phyloP scores from a whole-genome alignment of 495 filamentous ascomycete species.

The Parathielavia hyrcaniae region DNA sequence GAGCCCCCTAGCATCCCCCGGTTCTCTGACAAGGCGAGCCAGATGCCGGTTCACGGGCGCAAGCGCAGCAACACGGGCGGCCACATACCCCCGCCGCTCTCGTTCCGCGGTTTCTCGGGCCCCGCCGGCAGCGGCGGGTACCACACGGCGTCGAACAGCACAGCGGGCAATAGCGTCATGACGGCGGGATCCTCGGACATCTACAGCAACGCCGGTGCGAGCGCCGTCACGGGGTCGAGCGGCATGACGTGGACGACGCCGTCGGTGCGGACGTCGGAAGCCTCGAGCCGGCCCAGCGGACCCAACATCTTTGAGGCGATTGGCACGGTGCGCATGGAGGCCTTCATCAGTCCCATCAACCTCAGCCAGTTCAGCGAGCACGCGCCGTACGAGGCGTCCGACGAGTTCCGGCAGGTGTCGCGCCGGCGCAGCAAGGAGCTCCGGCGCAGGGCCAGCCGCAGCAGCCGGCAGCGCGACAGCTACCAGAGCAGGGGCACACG shows the following conservation, averaged over 20 bases:
- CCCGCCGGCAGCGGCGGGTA: conserved; percentile 42
- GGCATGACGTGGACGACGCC: conserved; percentile 40
- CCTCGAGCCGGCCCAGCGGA: conserved; percentile 47
- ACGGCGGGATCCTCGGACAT: conserved; percentile 56
- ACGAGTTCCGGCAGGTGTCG: conserved; percentile 39
- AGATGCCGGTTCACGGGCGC: conserved; percentile 53
- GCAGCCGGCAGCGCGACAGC: conserved; percentile 46
- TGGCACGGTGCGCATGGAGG: conserved; percentile 94
- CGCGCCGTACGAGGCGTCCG: conserved; percentile 38
- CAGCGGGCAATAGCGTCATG: conserved; percentile 46
- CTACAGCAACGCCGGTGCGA: conserved; percentile 37
- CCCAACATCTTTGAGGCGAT: conserved; percentile 69
- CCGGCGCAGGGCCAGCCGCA: conserved; percentile 45
- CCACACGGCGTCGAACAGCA: conserved; percentile 44
- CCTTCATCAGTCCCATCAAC: conserved; percentile 65
- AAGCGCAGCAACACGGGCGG: conserved; percentile 82
- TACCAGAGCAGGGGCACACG: conserved; percentile 42
- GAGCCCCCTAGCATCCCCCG: conserved; percentile 76
- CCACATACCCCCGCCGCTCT: conserved; percentile 55
- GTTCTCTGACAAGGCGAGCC: conserved; percentile 52
- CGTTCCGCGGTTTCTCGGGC: conserved; percentile 71
- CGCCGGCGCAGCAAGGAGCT: conserved; percentile 46
- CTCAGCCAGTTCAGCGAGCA: conserved; percentile 40
- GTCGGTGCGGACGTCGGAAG: conserved; percentile 55
- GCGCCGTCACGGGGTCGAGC: conserved; percentile 32